Conservation (phyloP, 2,329 filamentous ascomycete genomes). For the Parasarocladium wereldwijsianum region DNA sequence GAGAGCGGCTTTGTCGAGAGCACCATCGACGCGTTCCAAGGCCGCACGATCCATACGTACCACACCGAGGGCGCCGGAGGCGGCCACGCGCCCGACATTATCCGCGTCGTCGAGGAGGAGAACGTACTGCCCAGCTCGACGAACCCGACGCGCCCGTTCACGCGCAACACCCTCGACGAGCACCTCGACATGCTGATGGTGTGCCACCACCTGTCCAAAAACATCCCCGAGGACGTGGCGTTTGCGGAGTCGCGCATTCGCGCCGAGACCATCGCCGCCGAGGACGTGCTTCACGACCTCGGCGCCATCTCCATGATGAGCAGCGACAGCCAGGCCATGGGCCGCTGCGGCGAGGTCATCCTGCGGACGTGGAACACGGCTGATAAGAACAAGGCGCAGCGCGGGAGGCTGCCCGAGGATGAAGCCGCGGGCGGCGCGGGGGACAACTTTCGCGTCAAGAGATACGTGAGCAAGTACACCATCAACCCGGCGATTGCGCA, state of each 20-base stretch:
- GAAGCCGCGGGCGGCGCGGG: conserved; percentile 59
- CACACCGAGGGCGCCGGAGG: conserved; percentile 93
- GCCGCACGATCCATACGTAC: conserved; percentile 86
- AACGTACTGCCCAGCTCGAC: conserved; percentile 87
- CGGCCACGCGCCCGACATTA: conserved; percentile 92
- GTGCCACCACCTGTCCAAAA: conserved; percentile 82
- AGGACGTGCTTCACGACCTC: conserved; percentile 88
- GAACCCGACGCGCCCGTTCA: conserved; percentile 85
- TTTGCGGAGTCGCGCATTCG: conserved; percentile 92
- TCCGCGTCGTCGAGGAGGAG: conserved; percentile 73
- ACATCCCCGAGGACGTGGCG: conserved; percentile 90
- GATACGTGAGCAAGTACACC: conserved; percentile 92
- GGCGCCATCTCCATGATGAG: conserved; percentile 98
- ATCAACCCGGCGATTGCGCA: conserved; percentile 88
- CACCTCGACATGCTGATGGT: conserved; percentile 98
- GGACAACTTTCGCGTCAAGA: conserved; percentile 84
- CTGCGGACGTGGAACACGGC: conserved; percentile 93
- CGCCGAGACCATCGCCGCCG: conserved; percentile 89
- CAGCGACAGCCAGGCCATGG: conserved; percentile 92
- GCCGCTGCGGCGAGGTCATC: conserved; percentile 85
- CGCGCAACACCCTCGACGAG: conserved; percentile 84
- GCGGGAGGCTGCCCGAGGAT: conserved; percentile 65
- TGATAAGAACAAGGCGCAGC: conserved; percentile 87
- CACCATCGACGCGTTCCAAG: conserved; percentile 72
- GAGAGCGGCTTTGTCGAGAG: conserved; percentile 95